Conservation (phyloP, 2,329 filamentous ascomycete species). For the Scedosporium boydii region DNA sequence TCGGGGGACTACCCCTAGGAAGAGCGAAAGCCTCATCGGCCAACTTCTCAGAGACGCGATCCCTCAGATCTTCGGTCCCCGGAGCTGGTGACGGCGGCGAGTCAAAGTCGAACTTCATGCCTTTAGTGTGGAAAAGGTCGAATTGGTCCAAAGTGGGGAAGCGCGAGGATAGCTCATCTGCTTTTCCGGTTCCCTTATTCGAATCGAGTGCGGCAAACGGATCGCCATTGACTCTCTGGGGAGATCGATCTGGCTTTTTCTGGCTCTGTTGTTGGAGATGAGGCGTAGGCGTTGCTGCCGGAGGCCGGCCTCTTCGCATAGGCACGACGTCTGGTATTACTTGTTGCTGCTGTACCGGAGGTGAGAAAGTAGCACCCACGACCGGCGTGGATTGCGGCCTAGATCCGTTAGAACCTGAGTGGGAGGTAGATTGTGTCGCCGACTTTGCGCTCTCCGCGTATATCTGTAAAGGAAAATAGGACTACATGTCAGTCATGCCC, state of each 20-base stretch:
- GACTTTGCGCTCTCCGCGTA: constrained; percentile 56
- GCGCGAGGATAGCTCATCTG: constrained; percentile 72
- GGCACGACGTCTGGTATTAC: constrained; percentile 81
- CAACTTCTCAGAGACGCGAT: constrained; percentile 64
- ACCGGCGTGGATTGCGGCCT: constrained; percentile 46
- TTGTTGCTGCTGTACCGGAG: constrained; percentile 60
- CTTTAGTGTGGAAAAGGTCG: constrained; percentile 75
- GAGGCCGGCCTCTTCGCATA: constrained; percentile 76
- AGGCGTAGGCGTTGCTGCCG: constrained; percentile 18
- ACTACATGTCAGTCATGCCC: not conserved
- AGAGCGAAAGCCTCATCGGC: constrained; percentile 76
- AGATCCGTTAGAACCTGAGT: constrained; percentile 44
- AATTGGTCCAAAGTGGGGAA: constrained; percentile 95
- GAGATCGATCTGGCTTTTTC: constrained; percentile 56
- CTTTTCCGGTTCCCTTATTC: constrained; percentile 30
- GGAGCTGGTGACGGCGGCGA: constrained; percentile 36
- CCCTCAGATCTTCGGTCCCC: constrained; percentile 42
- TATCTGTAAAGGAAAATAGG: constrained; percentile 41
- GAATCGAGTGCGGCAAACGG: constrained; percentile 87
- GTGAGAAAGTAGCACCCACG: constrained; percentile 73
- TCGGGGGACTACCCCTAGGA: constrained; percentile 17
- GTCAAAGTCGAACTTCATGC: constrained; percentile 77
- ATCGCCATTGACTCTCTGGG: constrained; percentile 62
- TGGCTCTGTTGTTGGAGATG: constrained; percentile 20
- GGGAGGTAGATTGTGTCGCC: constrained; percentile 43